Evolutionary conservation across 1,284 basidiomycete genomes (phyloP), one percentile per base, ranked within the genome.

Genomic region (Ceratobasidium sp.): DNA sequence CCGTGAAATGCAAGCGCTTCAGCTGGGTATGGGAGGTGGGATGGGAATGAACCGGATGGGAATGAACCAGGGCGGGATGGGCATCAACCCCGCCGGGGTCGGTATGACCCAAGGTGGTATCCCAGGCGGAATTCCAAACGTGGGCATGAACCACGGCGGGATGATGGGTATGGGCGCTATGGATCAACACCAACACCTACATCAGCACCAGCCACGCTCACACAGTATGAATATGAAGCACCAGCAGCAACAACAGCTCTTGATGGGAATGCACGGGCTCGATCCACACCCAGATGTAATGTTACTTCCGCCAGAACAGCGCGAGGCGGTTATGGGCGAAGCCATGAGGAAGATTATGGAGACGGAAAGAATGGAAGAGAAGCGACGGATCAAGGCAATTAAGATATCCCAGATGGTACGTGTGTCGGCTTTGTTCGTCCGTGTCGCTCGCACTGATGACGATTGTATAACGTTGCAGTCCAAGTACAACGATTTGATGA

Each of bases 401-500:
- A 95, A 95, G 81, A 94, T 95, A 75, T 88, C 90, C 33, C 87
- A 92, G 76, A 95, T 95, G 91, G 92, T 90, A 76, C 61, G 82
- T 76, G 14, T 73, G 63, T 72, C 25, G 9, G 16, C 67, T 60
- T 61, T 30, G 18, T 21, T 33, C 28, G 63, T 25, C 49, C n/a
- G 33, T 75, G 48, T 72, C 59, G 16, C 60, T 63, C 73, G 74
- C 40, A 73, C 73, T 74, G 63, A 70, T 30, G 53, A 48, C 40
- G n/a, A n/a, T 59, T 59, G 30, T 33, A 33, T 11, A 3, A 54
- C 62, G 46, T 72, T 16, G n/a, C 66, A 97, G 95, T 88, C 95
- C 71, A 90, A 92, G 76, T 95, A 97, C 82, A 99, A 99, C 80
- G 96, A 98, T 79, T 85, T 98, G 71, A 99, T 99, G 97, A 95